Evolutionary conservation across 768 basidiomycete species (phyloP), one percentile per base, ranked within the genome.

Genomic region (Pisolithus tinctorius): DNA sequence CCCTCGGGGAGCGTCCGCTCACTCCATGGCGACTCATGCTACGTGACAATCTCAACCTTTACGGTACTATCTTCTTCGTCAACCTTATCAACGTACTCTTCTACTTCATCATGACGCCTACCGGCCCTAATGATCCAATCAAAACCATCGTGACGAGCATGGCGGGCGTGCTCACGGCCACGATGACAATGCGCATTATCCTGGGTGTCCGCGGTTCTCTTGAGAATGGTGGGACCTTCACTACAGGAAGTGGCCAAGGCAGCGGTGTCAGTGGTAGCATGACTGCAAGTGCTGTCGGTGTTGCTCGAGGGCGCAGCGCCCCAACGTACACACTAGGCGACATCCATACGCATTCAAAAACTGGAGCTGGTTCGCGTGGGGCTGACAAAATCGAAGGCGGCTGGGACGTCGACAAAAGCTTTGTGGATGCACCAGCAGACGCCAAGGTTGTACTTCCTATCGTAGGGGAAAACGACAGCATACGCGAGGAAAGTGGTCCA

Each of bases 101-200:
- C 77, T 91, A 87, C 84, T 90, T 93, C 71, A 80, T 87, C 70
- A 80, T 85, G 66, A 82, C 64, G 47, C 86, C 89, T 25, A 83
- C 81, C 43, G 80, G 70, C 45, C 43, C 57, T 20, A 49, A 60
- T 0, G 89, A 93, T 68, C 78, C 86, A 54, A 79, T 92, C 74
- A 84, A 79, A 64, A 91, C 89, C 34, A 87, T 90, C 62, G 80
- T 90, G 40, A 88, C 87, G 23, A 82, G 81, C 70, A 91, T 93
- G 86, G 79, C 90, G 1, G 88, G 86, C 9, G 88, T 91, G 31
- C 80, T 92, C 53, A 92, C 90, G 27, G 83, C 87, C 38, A 88
- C 89, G 16, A 92, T 92, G 90, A 80, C 83, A 30, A 83, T 91
- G 62, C 88, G 89, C 58, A 89, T 93, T 73, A 76, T 93, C 56